phyloP scores from a whole-genome alignment of 176 grass and related monocot genomes.

The Cenchrus purpureus region DNA sequence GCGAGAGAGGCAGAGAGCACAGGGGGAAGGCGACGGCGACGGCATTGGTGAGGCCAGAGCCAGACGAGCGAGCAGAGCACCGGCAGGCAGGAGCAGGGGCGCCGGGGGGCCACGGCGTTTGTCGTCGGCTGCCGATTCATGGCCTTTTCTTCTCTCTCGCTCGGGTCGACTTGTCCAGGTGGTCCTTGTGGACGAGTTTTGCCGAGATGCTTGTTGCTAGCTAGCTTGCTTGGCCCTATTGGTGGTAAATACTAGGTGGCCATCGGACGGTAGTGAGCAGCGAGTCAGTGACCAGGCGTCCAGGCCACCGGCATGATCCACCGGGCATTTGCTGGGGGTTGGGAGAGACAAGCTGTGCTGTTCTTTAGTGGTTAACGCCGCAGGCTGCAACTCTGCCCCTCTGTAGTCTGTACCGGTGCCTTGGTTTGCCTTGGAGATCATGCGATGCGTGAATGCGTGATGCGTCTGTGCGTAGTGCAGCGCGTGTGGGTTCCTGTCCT shows the following conservation, averaged over 20 bases:
- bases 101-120: background rate
- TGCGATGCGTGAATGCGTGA: too few relatives aligned
- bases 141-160: background rate
- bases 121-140: background rate
- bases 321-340: background rate
- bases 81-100: background rate
- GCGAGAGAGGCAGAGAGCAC: background rate
- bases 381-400: background rate
- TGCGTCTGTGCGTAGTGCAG: background rate
- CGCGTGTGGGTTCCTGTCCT: background rate
- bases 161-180: background rate
- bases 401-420: background rate
- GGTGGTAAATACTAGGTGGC: background rate
- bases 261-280: background rate
- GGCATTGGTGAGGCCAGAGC: background rate
- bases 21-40: background rate
- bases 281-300: too few relatives aligned
- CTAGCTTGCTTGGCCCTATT: too few relatives aligned
- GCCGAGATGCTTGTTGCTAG: too few relatives aligned
- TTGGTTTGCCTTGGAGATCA: background rate
- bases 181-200: slow-evolving; percentile 18
- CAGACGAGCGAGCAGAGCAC: background rate
- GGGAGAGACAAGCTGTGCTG: background rate
- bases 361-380: background rate
- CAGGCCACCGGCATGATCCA: background rate